Base-by-base conservation (phyloP, 495 filamentous ascomycete species). In the Darksidea phi region DNA sequence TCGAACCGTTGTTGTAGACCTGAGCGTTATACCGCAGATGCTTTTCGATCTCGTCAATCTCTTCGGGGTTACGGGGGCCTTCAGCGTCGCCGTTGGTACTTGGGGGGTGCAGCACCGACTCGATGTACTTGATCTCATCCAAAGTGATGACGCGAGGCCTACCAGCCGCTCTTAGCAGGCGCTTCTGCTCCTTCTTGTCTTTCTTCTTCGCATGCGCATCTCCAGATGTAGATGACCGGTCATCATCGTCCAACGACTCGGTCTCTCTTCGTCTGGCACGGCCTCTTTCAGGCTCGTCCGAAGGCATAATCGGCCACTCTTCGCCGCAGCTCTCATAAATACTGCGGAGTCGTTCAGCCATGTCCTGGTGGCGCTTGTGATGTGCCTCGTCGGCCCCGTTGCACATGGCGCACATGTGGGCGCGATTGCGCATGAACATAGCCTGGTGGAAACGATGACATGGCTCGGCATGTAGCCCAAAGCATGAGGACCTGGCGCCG, bases 381-480 rank as follows among this genome's bases (percentile, higher is more conserved):
- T 72, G 68, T 36, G 60, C 46, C 24, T 46, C 55, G 15, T 70
- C 63, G 18, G 25, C 38, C 15, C 49, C 48, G 0, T 41, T 47
- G 61, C 70, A 72, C 4, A 57, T 52, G 11, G 20, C 57, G 26
- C 70, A 72, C 17, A 55, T 21, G 20, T 59, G 56, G 18, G n/a
- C 42, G 0, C 63, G 55, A 18, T 50, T 56, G 6, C 54, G 61
- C 50, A 69, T 63, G 59, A 71, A 72, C 21, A 73, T 49, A 23
- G 61, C 48, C 11, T 66, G 69, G 46, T 72, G 67, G 37, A 63
- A 72, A 5, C 66, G 51, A 10, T 1, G 1, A 42, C 70, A 73
- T 56, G 68, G 69, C 55, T 73, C 70, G 0, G 60, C 64, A 41
- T 73, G 70, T 2, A 59, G 12, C n/a, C 70, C 69, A 13, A 70